Evolutionary conservation across 192 early-diverging fungal genomes (phyloP), one percentile per base, ranked within the genome.

Genomic region (Umbelopsis sp.): DNA sequence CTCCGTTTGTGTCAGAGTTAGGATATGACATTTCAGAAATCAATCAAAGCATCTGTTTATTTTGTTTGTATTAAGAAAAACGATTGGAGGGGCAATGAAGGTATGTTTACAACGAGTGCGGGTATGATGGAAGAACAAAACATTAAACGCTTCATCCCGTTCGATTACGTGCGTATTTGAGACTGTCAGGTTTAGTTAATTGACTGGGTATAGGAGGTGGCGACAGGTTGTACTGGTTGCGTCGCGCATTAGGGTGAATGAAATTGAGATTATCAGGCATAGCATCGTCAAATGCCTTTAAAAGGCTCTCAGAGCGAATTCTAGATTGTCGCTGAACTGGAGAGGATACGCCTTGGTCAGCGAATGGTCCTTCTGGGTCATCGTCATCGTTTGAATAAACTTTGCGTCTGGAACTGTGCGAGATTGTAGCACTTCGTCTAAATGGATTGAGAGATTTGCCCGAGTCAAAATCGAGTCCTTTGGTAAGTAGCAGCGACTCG

Each of bases 151-250:
- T 20, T 62, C 17, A 62, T 11, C 16, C 56, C 8, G 17, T 34
- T 20, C 56, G 56, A 34, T 62, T 62, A 32, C 56, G 56, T 3
- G 56, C 56, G 56, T 62, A 62, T 62, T 62, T 62, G 31, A 62
- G 56, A 62, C 56, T 62, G 26, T 1, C 11, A 34, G 56, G 56
- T 32, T 62, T 62, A 36, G 56, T 62, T 32, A 62, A 62, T 62
- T 62, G 56, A 26, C 56, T 62, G 56, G 56, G 56, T 62, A 62
- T 62, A 29, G 56, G 56, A 11, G 56, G 56, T 62, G 56, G 56
- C 56, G 56, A 62, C 26, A 62, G 31, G 31, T 62, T 20, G 16
- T 34, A 62, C 26, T 62, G 24, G 56, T 62, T 62, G 24, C 56
- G 56, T 32, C 31, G 56, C 26, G 56, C 56, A 62, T 62, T 62